Evolutionary conservation across 148 eudicot genomes (phyloP).

Genomic region (Amaranthus hypochondriacus): DNA sequence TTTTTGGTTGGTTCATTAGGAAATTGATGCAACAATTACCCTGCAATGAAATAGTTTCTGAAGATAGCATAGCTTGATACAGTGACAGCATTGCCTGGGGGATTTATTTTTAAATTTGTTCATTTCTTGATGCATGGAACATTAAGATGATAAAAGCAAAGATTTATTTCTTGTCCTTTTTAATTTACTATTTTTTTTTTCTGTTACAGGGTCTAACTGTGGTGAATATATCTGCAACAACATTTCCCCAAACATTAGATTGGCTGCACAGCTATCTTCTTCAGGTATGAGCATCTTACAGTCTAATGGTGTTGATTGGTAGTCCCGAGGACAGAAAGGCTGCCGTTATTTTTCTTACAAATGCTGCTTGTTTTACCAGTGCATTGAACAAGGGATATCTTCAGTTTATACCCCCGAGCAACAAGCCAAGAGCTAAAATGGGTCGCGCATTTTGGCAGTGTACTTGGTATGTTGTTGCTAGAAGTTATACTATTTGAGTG

Average conservation of each 20-base stretch:
- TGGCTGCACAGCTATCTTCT: slow-evolving; percentile 93
- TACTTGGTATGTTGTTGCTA: slow-evolving; percentile 9
- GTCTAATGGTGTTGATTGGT: not conserved
- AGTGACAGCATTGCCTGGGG: not conserved
- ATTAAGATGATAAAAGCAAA: not conserved
- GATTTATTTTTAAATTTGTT: not conserved
- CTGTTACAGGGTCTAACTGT: slow-evolving; percentile 68
- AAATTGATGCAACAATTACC: no score
- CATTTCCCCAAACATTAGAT: slow-evolving; percentile 93
- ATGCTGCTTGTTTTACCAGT: slow-evolving; percentile 35
- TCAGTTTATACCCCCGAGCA: slow-evolving; percentile 32
- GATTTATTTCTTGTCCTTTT: not conserved
- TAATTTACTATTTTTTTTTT: slow-evolving; percentile 5
- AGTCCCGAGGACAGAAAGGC: not conserved
- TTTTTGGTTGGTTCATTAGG: no score
- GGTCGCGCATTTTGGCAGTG: slow-evolving; percentile 1
- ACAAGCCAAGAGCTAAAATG: slow-evolving; percentile 24
- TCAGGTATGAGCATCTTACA: slow-evolving; percentile 46
- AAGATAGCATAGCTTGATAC: not conserved
- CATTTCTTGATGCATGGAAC: not conserved
- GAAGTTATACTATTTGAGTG: not conserved
- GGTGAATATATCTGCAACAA: slow-evolving; percentile 86
- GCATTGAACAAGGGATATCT: slow-evolving; percentile 80
- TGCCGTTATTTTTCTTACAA: slow-evolving; percentile 1
- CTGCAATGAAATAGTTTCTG: no score